phyloP scores from a whole-genome alignment of 2,329 filamentous ascomycete species.

The Colletotrichum coccodes region DNA sequence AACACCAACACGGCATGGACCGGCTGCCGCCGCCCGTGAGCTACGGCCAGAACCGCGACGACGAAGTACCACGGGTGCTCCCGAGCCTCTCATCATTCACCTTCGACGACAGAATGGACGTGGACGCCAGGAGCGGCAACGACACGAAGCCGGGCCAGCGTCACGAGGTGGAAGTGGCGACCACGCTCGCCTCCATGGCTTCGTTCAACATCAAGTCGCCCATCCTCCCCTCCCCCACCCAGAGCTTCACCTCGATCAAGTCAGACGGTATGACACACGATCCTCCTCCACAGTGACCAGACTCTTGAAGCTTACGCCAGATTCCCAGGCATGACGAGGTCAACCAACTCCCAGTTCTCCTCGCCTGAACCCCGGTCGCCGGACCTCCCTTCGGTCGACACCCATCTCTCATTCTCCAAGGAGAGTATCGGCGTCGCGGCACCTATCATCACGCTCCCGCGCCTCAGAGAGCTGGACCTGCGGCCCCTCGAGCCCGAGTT shows the following conservation, averaged over 20 bases:
- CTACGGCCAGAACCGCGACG: constrained; percentile 12
- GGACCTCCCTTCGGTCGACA: constrained; percentile 22
- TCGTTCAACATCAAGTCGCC: constrained; percentile 32
- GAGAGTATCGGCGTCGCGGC: constrained; percentile 1
- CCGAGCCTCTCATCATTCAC: constrained; percentile 26
- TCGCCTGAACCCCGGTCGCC: constrained; percentile 26
- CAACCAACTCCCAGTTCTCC: constrained; percentile 29
- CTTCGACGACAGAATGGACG: constrained; percentile 29
- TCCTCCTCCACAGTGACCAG: no score
- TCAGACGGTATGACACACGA: constrained; percentile 17
- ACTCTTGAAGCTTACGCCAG: constrained; percentile 10
- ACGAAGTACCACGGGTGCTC: constrained; percentile 23
- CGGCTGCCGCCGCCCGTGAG: constrained; percentile 21
- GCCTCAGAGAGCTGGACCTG: constrained; percentile 32
- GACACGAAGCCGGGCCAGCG: constrained; percentile 21
- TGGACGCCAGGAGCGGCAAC: background rate
- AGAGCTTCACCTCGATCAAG: constrained; percentile 27
- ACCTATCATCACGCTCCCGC: constrained; percentile 31
- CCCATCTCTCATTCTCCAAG: constrained; percentile 20
- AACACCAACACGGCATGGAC: constrained; percentile 20
- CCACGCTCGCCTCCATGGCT: constrained; percentile 29
- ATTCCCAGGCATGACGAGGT: constrained; percentile 28
- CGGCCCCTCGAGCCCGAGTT: constrained; percentile 28
- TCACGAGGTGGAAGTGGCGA: constrained; percentile 30
- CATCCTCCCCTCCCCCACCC: constrained; percentile 24